Conservation (phyloP, 2,329 filamentous ascomycete genomes). For the Tolypocladium tropicale region DNA sequence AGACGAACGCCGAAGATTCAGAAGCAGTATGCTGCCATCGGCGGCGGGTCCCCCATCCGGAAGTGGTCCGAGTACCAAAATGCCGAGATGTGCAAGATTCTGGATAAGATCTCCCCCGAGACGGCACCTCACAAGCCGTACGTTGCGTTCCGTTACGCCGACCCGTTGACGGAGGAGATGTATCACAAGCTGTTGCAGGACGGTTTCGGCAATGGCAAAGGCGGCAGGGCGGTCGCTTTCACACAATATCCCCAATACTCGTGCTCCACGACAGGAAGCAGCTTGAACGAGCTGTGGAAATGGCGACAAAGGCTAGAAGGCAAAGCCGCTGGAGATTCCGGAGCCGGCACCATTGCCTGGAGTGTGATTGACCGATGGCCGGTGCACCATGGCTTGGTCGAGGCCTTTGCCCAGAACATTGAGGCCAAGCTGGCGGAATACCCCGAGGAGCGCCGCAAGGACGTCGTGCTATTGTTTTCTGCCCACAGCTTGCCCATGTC, state of each 20-base stretch:
- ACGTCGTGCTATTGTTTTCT: slow-evolving; percentile 84
- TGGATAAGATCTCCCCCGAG: slow-evolving; percentile 83
- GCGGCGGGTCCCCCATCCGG: slow-evolving; percentile 93
- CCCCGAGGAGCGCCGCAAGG: slow-evolving; percentile 65
- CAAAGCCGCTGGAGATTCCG: slow-evolving; percentile 45
- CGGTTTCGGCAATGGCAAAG: slow-evolving; percentile 80
- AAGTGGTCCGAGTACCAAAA: slow-evolving; percentile 97
- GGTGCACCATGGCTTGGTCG: slow-evolving; percentile 77
- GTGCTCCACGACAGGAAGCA: slow-evolving; percentile 93
- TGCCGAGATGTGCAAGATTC: slow-evolving; percentile 91
- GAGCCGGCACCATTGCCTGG: slow-evolving; percentile 72
- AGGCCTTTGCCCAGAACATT: slow-evolving; percentile 88
- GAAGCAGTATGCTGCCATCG: slow-evolving; percentile 90
- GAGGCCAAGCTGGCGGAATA: slow-evolving; percentile 77
- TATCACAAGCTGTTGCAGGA: slow-evolving; percentile 75
- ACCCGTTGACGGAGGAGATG: slow-evolving; percentile 89
- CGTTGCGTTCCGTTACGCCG: slow-evolving; percentile 90
- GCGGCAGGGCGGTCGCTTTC: slow-evolving; percentile 91
- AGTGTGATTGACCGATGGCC: slow-evolving; percentile 98
- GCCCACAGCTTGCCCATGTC: slow-evolving; percentile 96
- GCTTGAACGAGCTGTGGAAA: slow-evolving; percentile 95
- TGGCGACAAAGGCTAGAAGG: slow-evolving; percentile 85
- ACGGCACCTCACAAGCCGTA: slow-evolving; percentile 97
- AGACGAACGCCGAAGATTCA: slow-evolving; percentile 92
- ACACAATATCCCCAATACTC: slow-evolving; percentile 98